Evolutionary conservation across 164 flowering plant species (phyloP).

Genomic region (Umbellularia californica): DNA sequence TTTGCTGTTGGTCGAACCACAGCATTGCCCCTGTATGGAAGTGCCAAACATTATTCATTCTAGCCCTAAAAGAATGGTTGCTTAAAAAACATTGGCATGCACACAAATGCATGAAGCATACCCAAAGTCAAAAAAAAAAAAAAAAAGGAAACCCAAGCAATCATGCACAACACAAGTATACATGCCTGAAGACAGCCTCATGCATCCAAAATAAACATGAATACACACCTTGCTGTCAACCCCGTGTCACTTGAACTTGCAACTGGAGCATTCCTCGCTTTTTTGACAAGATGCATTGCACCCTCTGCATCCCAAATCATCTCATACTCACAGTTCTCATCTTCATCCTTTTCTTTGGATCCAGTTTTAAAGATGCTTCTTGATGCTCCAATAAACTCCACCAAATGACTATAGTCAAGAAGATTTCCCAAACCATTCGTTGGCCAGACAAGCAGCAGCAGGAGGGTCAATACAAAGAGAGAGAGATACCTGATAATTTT

Average conservation of each 20-base stretch:
- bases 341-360: conserved; percentile 72
- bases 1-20: conserved; percentile 63
- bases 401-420: conserved; percentile 17
- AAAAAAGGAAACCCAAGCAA: not conserved
- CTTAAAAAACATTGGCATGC: not conserved
- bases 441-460: conserved; percentile 64
- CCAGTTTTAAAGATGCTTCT: conserved; percentile 23
- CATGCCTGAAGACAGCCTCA: not conserved
- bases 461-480: conserved; percentile 52
- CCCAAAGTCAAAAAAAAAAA: no score
- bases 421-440: conserved; percentile 32
- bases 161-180: not conserved
- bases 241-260: conserved; percentile 27
- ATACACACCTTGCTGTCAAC: conserved; percentile 53
- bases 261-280: conserved; percentile 25
- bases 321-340: conserved; percentile 76
- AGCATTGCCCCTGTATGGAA: conserved; percentile 59
- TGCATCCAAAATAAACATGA: not conserved
- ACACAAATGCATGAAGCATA: not conserved
- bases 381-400: conserved; percentile 23
- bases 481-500: conserved; percentile 58
- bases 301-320: conserved; percentile 98
- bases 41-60: not conserved
- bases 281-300: conserved; percentile 78
- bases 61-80: not conserved